Conservation (phyloP, 495 filamentous ascomycete species). For the Penicillium herquei region DNA sequence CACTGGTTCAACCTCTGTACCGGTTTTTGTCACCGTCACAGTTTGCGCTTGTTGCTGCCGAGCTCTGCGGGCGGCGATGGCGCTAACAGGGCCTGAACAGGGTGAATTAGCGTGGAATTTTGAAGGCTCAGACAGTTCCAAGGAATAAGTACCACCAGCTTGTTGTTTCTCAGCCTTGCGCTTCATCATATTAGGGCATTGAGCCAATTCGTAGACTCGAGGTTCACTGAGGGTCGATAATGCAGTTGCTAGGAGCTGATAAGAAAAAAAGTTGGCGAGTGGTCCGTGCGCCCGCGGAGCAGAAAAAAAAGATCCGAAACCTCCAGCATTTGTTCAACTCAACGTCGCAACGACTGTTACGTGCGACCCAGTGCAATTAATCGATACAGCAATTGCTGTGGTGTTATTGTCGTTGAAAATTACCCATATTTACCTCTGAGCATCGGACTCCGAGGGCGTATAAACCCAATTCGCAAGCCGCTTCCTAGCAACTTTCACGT, state of each 20-base stretch:
- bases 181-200: constrained; percentile 30
- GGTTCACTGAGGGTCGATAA: constrained; percentile 19
- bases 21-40: constrained; percentile 14
- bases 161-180: constrained; percentile 47
- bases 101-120: constrained; percentile 1
- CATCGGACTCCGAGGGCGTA: not conserved
- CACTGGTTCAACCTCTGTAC: constrained; percentile 13
- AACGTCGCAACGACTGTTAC: constrained; percentile 11
- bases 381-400: not conserved
- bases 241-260: constrained; percentile 20
- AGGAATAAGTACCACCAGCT: constrained; percentile 27
- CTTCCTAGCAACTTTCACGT: not conserved
- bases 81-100: constrained; percentile 40
- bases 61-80: constrained; percentile 48
- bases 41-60: constrained; percentile 39
- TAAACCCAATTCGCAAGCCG: not conserved
- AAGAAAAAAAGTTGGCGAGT: constrained; percentile 37
- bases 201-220: not conserved
- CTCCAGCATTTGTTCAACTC: constrained; percentile 13
- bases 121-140: not conserved
- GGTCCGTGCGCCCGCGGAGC: constrained; percentile 49
- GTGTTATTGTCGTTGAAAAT: not conserved
- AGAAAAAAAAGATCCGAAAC: constrained; percentile 42
- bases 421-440: not conserved
- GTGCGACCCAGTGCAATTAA: constrained; percentile 1